Percentiles rank a stretch among this genome's conserved stretches.
Evolutionary conservation across 2,329 filamentous ascomycete species (phyloP).

Genomic region (Ophioceras dolichostomum): DNA sequence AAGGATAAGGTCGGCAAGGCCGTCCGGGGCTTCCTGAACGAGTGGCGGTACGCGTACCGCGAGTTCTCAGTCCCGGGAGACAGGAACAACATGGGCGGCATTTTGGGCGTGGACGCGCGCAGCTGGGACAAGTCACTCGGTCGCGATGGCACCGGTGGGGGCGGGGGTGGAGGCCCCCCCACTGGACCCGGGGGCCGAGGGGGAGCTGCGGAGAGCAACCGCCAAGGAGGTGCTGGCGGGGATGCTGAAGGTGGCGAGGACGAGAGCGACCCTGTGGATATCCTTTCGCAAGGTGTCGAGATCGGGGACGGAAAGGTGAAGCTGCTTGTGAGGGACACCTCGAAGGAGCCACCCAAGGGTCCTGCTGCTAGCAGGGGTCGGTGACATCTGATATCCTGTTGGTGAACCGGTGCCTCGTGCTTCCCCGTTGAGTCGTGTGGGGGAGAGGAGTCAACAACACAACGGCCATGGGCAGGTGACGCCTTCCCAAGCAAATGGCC

Average conservation of each 20-base stretch:
- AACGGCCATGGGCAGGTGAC: not conserved
- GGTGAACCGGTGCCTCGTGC: no score
- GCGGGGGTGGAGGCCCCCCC: not conserved
- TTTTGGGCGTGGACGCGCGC: conserved; percentile 53
- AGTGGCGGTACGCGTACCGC: conserved; percentile 90
- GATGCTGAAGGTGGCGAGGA: no score
- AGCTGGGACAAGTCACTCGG: conserved; percentile 53
- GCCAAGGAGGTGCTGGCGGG: no score
- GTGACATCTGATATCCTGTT: no score
- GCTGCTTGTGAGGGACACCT: conserved; percentile 44
- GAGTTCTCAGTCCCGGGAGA: conserved; percentile 97
- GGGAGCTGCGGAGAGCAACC: conserved; percentile 16
- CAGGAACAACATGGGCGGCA: conserved; percentile 68
- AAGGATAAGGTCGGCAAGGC: conserved; percentile 98
- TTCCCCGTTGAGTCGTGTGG: no score
- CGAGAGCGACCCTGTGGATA: conserved; percentile 36
- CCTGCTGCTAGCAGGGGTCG: conserved; percentile 26
- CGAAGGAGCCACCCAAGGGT: conserved; percentile 39
- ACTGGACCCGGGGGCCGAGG: conserved; percentile 9
- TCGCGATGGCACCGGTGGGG: conserved; percentile 21
- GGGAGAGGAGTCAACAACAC: no score
- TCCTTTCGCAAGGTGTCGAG: conserved; percentile 53
- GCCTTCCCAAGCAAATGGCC: no score
- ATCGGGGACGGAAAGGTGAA: conserved; percentile 56
- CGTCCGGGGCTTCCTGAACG: conserved; percentile 79